Conservation (phyloP, 192 early-diverging fungal species). For the Cetraspora pellucida region DNA sequence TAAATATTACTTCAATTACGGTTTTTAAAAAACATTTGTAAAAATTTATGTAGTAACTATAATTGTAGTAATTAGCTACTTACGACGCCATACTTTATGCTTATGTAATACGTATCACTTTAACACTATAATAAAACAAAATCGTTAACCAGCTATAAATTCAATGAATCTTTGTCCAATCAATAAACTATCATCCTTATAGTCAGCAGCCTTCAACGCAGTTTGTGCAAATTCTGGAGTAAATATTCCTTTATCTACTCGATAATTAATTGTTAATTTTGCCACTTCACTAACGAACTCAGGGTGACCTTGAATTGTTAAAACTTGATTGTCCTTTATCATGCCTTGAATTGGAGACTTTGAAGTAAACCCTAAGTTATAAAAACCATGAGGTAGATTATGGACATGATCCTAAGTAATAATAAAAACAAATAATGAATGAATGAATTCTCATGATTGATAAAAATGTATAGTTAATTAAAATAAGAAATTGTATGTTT, state of each 20-base stretch:
- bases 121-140: too few species aligned
- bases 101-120: too few species aligned
- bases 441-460: not conserved
- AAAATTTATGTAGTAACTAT: too few species aligned
- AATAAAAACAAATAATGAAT: not conserved
- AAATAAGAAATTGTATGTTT: not conserved
- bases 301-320: constrained; percentile 74
- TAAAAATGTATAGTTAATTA: not conserved
- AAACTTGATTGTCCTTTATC: constrained; percentile 54
- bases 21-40: too few species aligned
- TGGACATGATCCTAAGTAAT: constrained; percentile 62
- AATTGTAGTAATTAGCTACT: too few species aligned
- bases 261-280: constrained; percentile 40
- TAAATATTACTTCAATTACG: too few species aligned
- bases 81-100: too few species aligned
- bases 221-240: constrained; percentile 20
- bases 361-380: constrained; percentile 52
- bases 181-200: constrained; percentile 13
- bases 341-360: constrained; percentile 65
- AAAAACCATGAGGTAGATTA: constrained; percentile 63
- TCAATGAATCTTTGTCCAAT: constrained; percentile 12
- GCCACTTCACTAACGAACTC: constrained; percentile 59
- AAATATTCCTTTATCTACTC: constrained; percentile 41
- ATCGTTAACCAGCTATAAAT: constrained; percentile 3
- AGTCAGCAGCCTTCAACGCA: not conserved